Percentiles rank a stretch among this genome's conserved stretches.
Conservation (phyloP, 768 basidiomycete genomes). For the Infundibulicybe gibba region DNA sequence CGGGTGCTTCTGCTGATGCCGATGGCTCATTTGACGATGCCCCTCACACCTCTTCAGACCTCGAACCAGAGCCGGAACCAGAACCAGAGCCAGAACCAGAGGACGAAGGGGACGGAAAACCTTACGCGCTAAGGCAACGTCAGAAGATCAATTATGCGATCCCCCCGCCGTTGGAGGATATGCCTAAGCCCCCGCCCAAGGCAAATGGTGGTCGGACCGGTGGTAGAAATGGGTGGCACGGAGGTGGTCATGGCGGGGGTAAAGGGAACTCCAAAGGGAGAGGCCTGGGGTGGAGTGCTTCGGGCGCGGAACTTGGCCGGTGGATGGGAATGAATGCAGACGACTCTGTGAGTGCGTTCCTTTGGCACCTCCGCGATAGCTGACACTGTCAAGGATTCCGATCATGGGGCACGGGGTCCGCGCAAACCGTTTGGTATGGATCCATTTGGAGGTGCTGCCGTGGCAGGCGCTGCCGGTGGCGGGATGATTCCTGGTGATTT, state of each 20-base stretch:
- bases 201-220: constrained; percentile 23
- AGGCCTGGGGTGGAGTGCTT: constrained; percentile 75
- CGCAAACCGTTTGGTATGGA: constrained; percentile 57
- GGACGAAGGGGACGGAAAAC: constrained; percentile 50
- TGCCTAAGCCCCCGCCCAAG: constrained; percentile 44
- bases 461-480: constrained; percentile 40
- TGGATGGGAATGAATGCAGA: constrained; percentile 76
- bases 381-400: constrained; percentile 56
- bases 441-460: constrained; percentile 49
- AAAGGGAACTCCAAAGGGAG: constrained; percentile 30
- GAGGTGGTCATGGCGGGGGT: constrained; percentile 28
- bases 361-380: not conserved
- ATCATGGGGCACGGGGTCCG: constrained; percentile 62
- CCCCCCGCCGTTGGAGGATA: constrained; percentile 76
- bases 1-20: constrained; percentile 47
- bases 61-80: constrained; percentile 38
- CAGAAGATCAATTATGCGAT: constrained; percentile 76
- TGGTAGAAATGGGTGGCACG: constrained; percentile 22
- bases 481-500: constrained; percentile 64
- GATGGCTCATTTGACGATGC: constrained; percentile 60
- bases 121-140: constrained; percentile 66
- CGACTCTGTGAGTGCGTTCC: constrained; percentile 53
- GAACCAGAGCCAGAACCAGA: constrained; percentile 42
- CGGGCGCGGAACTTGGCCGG: constrained; percentile 69
- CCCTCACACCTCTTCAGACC: constrained; percentile 40